Conservation (phyloP, 139 green algal species). For the Chlamydomonas incerta region DNA sequence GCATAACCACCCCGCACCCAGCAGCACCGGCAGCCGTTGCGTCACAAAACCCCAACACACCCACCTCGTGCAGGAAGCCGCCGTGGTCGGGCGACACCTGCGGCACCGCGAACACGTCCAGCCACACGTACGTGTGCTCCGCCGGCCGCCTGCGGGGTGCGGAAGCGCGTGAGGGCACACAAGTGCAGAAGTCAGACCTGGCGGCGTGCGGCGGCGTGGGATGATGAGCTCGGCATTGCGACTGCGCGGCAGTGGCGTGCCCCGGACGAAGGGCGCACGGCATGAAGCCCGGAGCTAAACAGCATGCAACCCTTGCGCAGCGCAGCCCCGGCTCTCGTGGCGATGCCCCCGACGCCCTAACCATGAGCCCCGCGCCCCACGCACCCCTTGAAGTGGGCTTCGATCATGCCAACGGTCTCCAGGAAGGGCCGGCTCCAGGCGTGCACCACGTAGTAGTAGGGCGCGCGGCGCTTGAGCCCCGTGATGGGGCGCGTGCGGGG, state of each 20-base stretch:
- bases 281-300: no score
- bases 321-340: background rate
- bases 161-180: background rate
- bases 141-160: background rate
- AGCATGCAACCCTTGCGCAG: background rate
- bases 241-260: no score
- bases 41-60: background rate
- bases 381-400: constrained; percentile 24
- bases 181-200: background rate
- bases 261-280: no score
- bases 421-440: constrained; percentile 29
- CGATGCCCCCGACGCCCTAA: no score
- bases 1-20: no score
- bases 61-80: constrained; percentile 22
- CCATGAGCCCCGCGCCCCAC: background rate
- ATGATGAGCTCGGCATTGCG: no score
- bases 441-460: constrained; percentile 39
- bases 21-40: no score
- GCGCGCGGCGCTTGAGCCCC: constrained; percentile 1
- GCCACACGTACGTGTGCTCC: constrained; percentile 38
- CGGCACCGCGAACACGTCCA: constrained; percentile 30
- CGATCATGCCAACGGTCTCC: constrained; percentile 21
- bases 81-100: constrained; percentile 5
- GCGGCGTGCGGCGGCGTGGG: background rate
- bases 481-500: background rate